Percentiles rank a stretch among this genome's conserved stretches.
These are phyloP conservation scores for Aspergillus tanneri DNA, from an alignment of 2,329 filamentous ascomycete genomes.

Conservation along the genomic window DNA sequence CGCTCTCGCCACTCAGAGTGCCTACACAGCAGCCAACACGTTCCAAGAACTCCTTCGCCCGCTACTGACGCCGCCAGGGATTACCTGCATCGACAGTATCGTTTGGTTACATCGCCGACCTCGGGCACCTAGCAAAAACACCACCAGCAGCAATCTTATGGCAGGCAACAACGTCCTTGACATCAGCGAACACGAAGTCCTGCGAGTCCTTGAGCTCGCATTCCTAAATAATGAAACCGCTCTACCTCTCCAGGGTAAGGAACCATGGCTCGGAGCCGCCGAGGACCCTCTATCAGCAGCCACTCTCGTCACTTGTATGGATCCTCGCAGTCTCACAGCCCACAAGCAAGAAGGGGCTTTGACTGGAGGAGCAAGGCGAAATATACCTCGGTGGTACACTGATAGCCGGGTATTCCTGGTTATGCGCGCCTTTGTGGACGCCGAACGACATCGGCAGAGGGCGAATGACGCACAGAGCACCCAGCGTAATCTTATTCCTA, in stretches of 20 bases:
- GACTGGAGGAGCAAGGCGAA: neutral
- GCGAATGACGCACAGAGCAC: too few species aligned
- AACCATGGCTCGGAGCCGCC: neutral
- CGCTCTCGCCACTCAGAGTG: neutral
- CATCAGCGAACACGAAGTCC: neutral
- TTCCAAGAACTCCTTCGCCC: neutral
- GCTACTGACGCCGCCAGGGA: neutral
- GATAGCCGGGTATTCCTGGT: neutral
- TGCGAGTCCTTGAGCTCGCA: neutral
- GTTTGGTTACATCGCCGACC: neutral
- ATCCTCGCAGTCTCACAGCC: neutral
- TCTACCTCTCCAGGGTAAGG: too few species aligned
- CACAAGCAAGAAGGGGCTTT: neutral
- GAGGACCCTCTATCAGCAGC: neutral
- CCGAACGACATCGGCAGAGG: neutral
- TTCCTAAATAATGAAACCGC: neutral
- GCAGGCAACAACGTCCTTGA: neutral
- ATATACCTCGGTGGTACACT: neutral
- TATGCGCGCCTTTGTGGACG: neutral
- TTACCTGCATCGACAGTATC: neutral
- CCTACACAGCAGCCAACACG: constrained; percentile 2
- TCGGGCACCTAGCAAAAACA: neutral
- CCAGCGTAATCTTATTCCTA: too few species aligned
- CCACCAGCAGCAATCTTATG: neutral
- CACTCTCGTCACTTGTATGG: neutral